phyloP scores from a whole-genome alignment of 1,284 basidiomycete genomes.

The Vanrija sp. region DNA sequence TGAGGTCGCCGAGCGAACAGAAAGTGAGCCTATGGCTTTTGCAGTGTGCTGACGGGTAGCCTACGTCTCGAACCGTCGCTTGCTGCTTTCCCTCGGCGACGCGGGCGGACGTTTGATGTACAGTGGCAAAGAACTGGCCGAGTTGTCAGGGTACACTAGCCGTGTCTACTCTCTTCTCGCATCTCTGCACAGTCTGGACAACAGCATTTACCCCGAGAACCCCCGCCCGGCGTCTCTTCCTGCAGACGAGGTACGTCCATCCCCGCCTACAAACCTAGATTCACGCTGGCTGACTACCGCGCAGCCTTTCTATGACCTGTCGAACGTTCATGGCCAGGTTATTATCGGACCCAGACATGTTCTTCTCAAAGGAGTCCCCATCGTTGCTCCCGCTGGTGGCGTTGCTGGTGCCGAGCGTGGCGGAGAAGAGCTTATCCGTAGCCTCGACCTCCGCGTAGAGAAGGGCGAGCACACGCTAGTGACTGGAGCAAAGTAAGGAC shows the following conservation, averaged over 20 bases:
- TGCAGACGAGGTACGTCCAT: constrained; percentile 24
- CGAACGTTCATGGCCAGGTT: constrained; percentile 49
- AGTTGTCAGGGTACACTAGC: constrained; percentile 86
- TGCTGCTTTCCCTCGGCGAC: constrained; percentile 88
- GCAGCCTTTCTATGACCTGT: constrained; percentile 51
- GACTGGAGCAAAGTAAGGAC: constrained; percentile 66
- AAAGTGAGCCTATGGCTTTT: constrained; percentile 53
- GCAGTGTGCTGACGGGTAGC: constrained; percentile 51
- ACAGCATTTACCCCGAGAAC: constrained; percentile 40
- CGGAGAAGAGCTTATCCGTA: constrained; percentile 64
- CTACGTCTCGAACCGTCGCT: constrained; percentile 93
- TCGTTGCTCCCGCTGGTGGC: constrained; percentile 63
- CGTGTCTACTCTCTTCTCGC: constrained; percentile 84
- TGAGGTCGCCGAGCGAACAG: constrained; percentile 58
- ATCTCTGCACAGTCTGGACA: constrained; percentile 69
- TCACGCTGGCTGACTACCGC: not conserved
- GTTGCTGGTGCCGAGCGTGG: constrained; percentile 54
- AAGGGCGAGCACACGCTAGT: constrained; percentile 89
- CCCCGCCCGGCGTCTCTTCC: constrained; percentile 29
- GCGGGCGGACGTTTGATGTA: constrained; percentile 78
- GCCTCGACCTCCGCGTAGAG: constrained; percentile 66
- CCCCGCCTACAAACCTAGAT: too few relatives aligned
- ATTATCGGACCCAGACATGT: constrained; percentile 52
- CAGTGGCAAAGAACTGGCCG: constrained; percentile 68
- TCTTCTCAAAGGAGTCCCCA: constrained; percentile 65